phyloP scores from a whole-genome alignment of 2,329 filamentous ascomycete genomes.

The Pyricularia sp. region DNA sequence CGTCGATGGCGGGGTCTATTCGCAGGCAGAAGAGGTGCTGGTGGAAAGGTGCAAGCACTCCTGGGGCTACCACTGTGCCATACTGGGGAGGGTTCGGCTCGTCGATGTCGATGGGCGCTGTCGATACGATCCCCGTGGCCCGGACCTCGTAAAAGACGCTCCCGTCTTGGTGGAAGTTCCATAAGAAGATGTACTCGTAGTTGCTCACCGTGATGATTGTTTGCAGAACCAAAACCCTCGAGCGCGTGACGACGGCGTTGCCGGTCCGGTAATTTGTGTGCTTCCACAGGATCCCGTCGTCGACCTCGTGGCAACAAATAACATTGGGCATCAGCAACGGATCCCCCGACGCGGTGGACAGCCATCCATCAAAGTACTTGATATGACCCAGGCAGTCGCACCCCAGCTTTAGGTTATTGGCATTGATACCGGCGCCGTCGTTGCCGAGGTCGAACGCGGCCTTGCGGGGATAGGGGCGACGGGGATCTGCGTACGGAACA shows the following conservation, averaged over 20 bases:
- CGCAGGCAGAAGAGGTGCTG: conserved; percentile 56
- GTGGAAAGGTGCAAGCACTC: conserved; percentile 54
- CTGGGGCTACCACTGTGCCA: conserved; percentile 50
- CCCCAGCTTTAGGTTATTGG: conserved; percentile 55
- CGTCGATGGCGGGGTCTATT: conserved; percentile 52
- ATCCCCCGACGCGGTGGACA: conserved; percentile 37
- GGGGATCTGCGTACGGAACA: conserved; percentile 54
- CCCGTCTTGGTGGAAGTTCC: conserved; percentile 47
- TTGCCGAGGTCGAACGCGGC: conserved; percentile 63
- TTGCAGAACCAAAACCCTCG: conserved; percentile 52
- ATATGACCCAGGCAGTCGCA: conserved; percentile 60
- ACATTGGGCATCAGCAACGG: conserved; percentile 36
- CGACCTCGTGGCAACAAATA: conserved; percentile 58
- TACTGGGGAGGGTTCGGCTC: conserved; percentile 32
- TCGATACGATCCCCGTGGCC: conserved; percentile 52
- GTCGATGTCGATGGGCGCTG: conserved; percentile 42
- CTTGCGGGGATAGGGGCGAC: conserved; percentile 54
- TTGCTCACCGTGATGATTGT: conserved; percentile 57
- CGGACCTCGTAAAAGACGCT: conserved; percentile 48
- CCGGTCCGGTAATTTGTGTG: conserved; percentile 57
- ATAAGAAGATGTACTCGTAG: conserved; percentile 50
- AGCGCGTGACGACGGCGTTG: conserved; percentile 45
- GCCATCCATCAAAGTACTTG: conserved; percentile 46
- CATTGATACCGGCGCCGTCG: conserved; percentile 50
- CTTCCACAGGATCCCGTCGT: conserved; percentile 59